Evolutionary conservation across 495 filamentous ascomycete species (phyloP), one percentile per base, ranked within the genome.

Genomic region (Saxophila tyrrhenica): DNA sequence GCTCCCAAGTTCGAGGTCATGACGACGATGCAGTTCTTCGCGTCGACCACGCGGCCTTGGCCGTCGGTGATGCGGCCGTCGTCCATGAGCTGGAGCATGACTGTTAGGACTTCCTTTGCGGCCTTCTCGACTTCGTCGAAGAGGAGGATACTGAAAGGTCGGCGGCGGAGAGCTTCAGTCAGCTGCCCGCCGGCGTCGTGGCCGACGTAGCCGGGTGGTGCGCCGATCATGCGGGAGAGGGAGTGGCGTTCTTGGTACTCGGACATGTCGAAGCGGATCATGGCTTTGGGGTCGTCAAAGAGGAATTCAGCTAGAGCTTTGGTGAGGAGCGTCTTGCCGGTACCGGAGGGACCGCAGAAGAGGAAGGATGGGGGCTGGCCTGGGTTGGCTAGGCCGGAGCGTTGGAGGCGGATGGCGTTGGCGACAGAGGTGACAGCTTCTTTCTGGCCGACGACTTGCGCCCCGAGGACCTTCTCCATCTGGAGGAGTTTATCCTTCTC

Each of bases 241-340:
- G 90, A 87, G 70, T 98, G 92, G 10, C 90, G 86, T 70, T 98
- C 92, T 70, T 97, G 94, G 70, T 98, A 98, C 67, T 98, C 92
- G 8, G 92, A 97, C 92, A 98, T 98, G 70, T 98, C 92, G 73
- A 98, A 90, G 16, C 92, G 87, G 64, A 98, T 94, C 92, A 98
- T 98, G 17, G 89, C 73, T 75, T 95, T 95, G 16, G 92, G 76
- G 63, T 98, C 92, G 65, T 98, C 92, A 70, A 98, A 98, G 35
- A 98, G 77, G 75, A 98, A 98, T 67, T 98, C 92, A 43, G 92
- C 92, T 10, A 98, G 77, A 9, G 89, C 89, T 69, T 98, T 98
- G 54, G 90, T 95, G 46, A 98, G 82, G 13, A 98, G 73, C 1
- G 92, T 98, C 73, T 98, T 98, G 70, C 92, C 92, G 1, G 92